Percentiles rank a stretch among this genome's conserved stretches.
Evolutionary conservation across 306 rosid species (phyloP).

Genomic region (Dryas drummondii): DNA sequence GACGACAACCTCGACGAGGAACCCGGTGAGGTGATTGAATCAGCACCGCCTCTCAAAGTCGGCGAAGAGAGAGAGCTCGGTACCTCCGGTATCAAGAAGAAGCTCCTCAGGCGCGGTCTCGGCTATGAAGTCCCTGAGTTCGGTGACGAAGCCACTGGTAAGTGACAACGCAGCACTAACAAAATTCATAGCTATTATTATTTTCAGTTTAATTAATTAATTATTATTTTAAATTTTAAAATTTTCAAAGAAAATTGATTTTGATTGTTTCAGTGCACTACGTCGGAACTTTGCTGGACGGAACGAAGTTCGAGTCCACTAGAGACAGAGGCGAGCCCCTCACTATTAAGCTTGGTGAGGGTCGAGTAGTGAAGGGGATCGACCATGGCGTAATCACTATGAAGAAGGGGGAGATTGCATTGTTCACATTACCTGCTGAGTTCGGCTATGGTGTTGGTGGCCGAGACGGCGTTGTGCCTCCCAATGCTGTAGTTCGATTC

Average conservation of each 20-base stretch:
- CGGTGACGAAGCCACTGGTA: conserved; percentile 61
- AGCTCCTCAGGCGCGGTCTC: conserved; percentile 52
- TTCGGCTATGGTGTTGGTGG: conserved; percentile 21
- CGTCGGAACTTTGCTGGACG: conserved; percentile 49
- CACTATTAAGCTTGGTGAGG: conserved; percentile 52
- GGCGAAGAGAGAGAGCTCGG: conserved; percentile 63
- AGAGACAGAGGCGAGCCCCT: conserved; percentile 45
- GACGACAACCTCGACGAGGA: conserved; percentile 59
- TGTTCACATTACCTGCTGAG: conserved; percentile 54
- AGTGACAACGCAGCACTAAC: neutral
- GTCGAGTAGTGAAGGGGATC: conserved; percentile 50
- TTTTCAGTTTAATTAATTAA: neutral
- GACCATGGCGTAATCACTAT: conserved; percentile 55
- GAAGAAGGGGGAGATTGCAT: conserved; percentile 59
- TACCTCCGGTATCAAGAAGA: conserved; percentile 43
- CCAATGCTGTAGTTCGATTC: conserved; percentile 34
- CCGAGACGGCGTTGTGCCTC: conserved; percentile 17
- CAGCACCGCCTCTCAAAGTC: conserved; percentile 62
- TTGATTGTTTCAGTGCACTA: conserved; percentile 47
- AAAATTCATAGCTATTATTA: too few species aligned
- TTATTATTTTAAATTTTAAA: neutral
- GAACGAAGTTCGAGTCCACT: conserved; percentile 48
- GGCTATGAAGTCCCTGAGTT: conserved; percentile 63
- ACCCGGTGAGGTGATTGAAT: conserved; percentile 74
- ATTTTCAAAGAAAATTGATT: neutral